Evolutionary conservation across 2,329 filamentous ascomycete genomes (phyloP), one percentile per base, ranked within the genome.

Genomic region (Apiospora marii): DNA sequence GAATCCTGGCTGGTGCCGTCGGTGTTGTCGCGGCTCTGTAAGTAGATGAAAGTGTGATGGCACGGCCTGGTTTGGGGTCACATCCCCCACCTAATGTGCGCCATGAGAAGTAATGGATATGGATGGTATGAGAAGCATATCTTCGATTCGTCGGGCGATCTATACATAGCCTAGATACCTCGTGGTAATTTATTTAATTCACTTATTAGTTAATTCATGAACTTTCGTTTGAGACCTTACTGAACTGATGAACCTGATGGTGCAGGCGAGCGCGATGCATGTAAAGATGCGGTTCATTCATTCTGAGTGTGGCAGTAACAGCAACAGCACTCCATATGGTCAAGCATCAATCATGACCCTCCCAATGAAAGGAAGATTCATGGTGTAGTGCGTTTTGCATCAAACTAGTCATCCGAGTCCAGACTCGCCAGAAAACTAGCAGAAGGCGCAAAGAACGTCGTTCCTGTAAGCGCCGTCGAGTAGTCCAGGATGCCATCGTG

Each of bases 401-500:
- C 5, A 19, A n/a, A 22, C 46, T 48, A 61, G 16, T 10, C 7
- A 37, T 22, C 7, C 53, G 12, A 22, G 53, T 22, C 16, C 7
- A 61, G 30, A 37, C 19, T 37, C 53, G 16, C 30, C 30, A 61
- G 53, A 16, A 61, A 61, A 61, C 53, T 37, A 12, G 82, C 81
- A 1, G 84, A 82, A 12, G 88, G 87, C 0, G 83, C 87, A 78
- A 90, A 90, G 74, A 90, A 90, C 0, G 84, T 86, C 1, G 82
- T 82, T 0, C 88, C 88, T 0, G 88, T 90, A 70, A 87, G 69
- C 2, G 88, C 80, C 46, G 68, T 86, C 1, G 88, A 90, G 76
- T 85, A 90, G 76, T 90, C 86, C 51, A 91, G 80, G 10, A 90
- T 82, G 0, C 84, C 83, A 80, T 91, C 89, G 79, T 91, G 87